Evolutionary conservation across 2,329 filamentous ascomycete genomes (phyloP).

Genomic region (Hypoxylon sp.): DNA sequence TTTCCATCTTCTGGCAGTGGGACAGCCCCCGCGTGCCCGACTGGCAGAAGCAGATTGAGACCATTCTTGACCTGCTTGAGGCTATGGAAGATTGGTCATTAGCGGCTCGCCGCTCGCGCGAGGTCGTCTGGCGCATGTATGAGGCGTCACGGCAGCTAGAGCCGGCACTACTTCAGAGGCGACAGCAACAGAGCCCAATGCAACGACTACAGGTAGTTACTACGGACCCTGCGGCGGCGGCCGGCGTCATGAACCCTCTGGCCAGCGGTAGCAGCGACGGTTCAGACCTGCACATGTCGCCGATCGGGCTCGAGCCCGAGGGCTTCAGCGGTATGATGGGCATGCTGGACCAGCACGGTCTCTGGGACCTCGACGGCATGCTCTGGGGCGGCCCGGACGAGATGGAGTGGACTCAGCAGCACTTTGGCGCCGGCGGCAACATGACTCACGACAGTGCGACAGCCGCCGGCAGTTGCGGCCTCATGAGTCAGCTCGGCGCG

Average conservation of each 20-base stretch:
- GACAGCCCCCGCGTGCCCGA: constrained; percentile 56
- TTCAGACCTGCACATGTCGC: constrained; percentile 58
- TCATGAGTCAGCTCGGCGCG: constrained; percentile 47
- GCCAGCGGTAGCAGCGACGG: no score
- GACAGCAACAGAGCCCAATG: constrained; percentile 42
- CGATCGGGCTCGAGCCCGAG: constrained; percentile 60
- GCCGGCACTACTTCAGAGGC: constrained; percentile 42
- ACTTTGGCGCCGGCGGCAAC: constrained; percentile 38
- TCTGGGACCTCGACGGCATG: constrained; percentile 66
- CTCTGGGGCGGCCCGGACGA: constrained; percentile 58
- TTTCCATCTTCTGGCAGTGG: constrained; percentile 76
- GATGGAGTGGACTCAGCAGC: constrained; percentile 46
- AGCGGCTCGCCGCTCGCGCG: constrained; percentile 67
- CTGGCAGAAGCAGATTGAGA: constrained; percentile 66
- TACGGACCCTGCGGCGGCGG: constrained; percentile 48
- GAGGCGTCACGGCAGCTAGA: constrained; percentile 60
- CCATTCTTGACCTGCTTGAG: constrained; percentile 66
- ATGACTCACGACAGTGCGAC: constrained; percentile 34
- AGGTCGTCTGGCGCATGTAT: constrained; percentile 70
- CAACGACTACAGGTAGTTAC: constrained; percentile 45
- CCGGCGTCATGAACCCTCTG: constrained; percentile 44
- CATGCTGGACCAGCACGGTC: constrained; percentile 60
- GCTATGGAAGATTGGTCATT: constrained; percentile 71
- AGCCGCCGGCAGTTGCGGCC: constrained; percentile 41
- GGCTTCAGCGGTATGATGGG: constrained; percentile 61